Conservation (phyloP, 805 yeast genomes). For the Yamadazyma ubonensis region DNA sequence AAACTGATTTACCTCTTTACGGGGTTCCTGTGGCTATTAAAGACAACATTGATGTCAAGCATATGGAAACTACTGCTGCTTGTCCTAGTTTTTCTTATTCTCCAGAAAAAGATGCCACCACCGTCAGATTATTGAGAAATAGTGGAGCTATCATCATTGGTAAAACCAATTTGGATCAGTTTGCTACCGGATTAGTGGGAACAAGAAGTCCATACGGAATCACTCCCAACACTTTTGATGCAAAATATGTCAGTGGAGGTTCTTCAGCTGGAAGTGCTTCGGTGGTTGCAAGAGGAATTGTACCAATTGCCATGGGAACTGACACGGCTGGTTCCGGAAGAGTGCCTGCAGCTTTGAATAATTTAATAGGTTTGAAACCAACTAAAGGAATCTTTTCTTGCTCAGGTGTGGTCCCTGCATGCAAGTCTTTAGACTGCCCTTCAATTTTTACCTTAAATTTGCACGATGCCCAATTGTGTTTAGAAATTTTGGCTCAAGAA, state of each 20-base stretch:
- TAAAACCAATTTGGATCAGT: constrained; percentile 93
- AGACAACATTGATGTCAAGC: constrained; percentile 88
- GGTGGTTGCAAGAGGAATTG: constrained; percentile 85
- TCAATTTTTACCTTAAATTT: constrained; percentile 78
- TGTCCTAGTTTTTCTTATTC: constrained; percentile 79
- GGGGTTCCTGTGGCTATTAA: constrained; percentile 96
- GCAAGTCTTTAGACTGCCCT: constrained; percentile 90
- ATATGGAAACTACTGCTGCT: constrained; percentile 88
- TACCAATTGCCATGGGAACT: constrained; percentile 87
- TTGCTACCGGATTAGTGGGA: constrained; percentile 97
- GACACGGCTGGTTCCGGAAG: constrained; percentile 99
- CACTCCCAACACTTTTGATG: constrained; percentile 75
- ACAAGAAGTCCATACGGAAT: constrained; percentile 93
- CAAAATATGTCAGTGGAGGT: constrained; percentile 87
- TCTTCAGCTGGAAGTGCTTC: constrained; percentile 96
- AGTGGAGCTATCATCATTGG: constrained; percentile 94
- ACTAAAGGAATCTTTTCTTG: constrained; percentile 86
- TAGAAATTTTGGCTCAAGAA: constrained; percentile 66
- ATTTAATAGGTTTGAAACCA: constrained; percentile 89
- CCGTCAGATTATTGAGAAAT: constrained; percentile 69
- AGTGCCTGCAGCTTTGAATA: constrained; percentile 94
- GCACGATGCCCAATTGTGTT: constrained; percentile 78
- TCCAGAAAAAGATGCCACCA: constrained; percentile 72
- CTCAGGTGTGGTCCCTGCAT: constrained; percentile 94
- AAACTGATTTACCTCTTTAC: constrained; percentile 60